These are phyloP conservation scores for Taxawa tesnikishii DNA, from an alignment of 2,329 filamentous ascomycete species.

Conservation along the genomic window DNA sequence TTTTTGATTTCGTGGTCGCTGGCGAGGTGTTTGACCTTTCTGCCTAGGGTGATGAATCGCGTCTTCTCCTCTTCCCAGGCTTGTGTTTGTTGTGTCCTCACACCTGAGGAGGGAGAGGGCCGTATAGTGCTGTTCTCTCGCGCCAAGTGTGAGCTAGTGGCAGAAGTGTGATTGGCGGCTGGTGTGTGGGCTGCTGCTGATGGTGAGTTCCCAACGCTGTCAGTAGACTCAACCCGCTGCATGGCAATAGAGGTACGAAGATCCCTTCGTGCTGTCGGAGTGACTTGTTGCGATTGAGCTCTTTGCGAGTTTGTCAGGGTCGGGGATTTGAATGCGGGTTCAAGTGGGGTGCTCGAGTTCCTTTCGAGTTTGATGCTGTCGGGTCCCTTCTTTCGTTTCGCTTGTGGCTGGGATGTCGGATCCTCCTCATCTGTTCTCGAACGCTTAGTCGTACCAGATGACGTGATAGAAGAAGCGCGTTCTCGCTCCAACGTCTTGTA, in stretches of 20 bases:
- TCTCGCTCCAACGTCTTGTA: too few species aligned
- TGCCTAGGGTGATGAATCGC: constrained; percentile 28
- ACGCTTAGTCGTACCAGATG: constrained; percentile 5
- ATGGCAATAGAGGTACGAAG: constrained; percentile 12
- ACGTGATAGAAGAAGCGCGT: background rate
- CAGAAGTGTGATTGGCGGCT: constrained; percentile 4
- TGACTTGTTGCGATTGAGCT: constrained; percentile 12
- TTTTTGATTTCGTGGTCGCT: constrained; percentile 10
- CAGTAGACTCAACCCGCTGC: constrained; percentile 7
- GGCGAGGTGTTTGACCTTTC: constrained; percentile 33
- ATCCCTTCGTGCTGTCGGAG: constrained; percentile 15
- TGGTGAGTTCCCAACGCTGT: too few species aligned
- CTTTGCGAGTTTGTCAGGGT: constrained; percentile 8
- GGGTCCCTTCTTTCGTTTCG: constrained; percentile 14
- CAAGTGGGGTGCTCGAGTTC: constrained; percentile 5
- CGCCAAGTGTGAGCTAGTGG: background rate
- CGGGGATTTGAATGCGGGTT: constrained; percentile 13
- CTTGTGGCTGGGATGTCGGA: constrained; percentile 8
- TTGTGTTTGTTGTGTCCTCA: constrained; percentile 18
- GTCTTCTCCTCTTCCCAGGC: constrained; percentile 25
- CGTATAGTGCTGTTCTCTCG: constrained; percentile 7
- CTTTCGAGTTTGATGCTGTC: constrained; percentile 4
- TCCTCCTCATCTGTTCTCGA: constrained; percentile 6
- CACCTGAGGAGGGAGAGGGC: constrained; percentile 12
- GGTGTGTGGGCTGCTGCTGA: too few species aligned